Base-by-base conservation (phyloP, 805 yeast genomes). In the Saccharomyces kudriavzevii region DNA sequence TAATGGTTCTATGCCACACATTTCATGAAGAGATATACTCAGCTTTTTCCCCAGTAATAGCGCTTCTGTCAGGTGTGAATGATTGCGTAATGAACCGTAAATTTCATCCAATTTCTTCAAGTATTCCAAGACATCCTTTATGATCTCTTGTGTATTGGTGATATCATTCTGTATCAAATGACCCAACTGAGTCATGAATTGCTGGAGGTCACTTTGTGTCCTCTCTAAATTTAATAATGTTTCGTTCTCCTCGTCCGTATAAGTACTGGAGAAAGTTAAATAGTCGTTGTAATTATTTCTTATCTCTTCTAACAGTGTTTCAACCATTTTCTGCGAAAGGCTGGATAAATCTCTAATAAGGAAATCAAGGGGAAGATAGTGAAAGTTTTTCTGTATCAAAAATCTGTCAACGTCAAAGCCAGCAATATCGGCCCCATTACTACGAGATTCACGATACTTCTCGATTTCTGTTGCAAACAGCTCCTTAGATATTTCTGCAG, bases 331-430 rank as follows among this genome's bases (percentile, higher is more conserved):
- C 13, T 56, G 56, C 1, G 70, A 65, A 5, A 68, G 51, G 11
- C 48, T 50, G 0, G 63, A 54, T 8, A 67, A 47, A n/a, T 63
- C 65, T 28, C 64, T 55, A 11, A 66, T 60, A 14, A 69, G 58
- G 2, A 61, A 52, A 47, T 69, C 71, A n/a, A 69, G 51, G 9
- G 67, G 64, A 14, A 62, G 53, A 48, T 62, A 69, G n/a, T 69
- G 69, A 50, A 67, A 60, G 50, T 68, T 69, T 50, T 68, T 67
- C 26, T 59, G 56, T 43, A 69, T 56, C 17, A 69, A 56, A 48
- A 69, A 67, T 6, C 55, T 56, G 52, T 66, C 69, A 3, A 65
- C 63, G 50, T 64, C 60, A 43, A 67, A 65, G 1, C 40, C 14
- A 14, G 50, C 59, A 2, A 30, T 22, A 20, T 55, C 53, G 13